These are phyloP conservation scores for Petunia axillaris DNA, from an alignment of 257 asterid species.

Conservation along the genomic window DNA sequence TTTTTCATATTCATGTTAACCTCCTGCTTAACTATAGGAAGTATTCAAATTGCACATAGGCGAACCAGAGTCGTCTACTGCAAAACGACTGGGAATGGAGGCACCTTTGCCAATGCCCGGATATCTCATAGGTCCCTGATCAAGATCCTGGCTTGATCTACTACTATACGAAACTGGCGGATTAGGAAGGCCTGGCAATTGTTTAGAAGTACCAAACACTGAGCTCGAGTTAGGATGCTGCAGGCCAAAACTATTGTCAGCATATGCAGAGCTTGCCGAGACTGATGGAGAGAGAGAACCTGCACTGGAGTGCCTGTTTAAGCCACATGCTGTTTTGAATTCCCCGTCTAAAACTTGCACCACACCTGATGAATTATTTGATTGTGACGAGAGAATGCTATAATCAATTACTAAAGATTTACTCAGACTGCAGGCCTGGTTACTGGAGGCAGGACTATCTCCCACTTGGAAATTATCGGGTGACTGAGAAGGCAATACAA, in stretches of 20 bases:
- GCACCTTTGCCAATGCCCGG: constrained; percentile 46
- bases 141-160: constrained; percentile 32
- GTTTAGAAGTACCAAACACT: constrained; percentile 39
- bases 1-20: constrained; percentile 49
- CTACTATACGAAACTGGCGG: constrained; percentile 44
- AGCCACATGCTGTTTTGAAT: constrained; percentile 38
- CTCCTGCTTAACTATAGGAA: constrained; percentile 66
- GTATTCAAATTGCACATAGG: constrained; percentile 41
- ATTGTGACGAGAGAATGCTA: constrained; percentile 39
- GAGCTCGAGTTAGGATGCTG: constrained; percentile 46
- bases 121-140: constrained; percentile 45
- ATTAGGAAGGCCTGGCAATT: constrained; percentile 35
- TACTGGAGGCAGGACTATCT: constrained; percentile 46
- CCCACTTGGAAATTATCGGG: constrained; percentile 53
- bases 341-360: constrained; percentile 46
- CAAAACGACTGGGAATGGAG: constrained; percentile 65
- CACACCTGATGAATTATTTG: constrained; percentile 48
- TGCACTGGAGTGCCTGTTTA: constrained; percentile 41
- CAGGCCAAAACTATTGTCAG: constrained; percentile 39
- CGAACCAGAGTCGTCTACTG: constrained; percentile 53
- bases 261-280: constrained; percentile 43
- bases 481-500: constrained; percentile 72
- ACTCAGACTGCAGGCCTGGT: constrained; percentile 42
- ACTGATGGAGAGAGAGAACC: constrained; percentile 46
- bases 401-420: constrained; percentile 46